Evolutionary conservation across 768 basidiomycete species (phyloP).

Genomic region (Boletus coccyginus): DNA sequence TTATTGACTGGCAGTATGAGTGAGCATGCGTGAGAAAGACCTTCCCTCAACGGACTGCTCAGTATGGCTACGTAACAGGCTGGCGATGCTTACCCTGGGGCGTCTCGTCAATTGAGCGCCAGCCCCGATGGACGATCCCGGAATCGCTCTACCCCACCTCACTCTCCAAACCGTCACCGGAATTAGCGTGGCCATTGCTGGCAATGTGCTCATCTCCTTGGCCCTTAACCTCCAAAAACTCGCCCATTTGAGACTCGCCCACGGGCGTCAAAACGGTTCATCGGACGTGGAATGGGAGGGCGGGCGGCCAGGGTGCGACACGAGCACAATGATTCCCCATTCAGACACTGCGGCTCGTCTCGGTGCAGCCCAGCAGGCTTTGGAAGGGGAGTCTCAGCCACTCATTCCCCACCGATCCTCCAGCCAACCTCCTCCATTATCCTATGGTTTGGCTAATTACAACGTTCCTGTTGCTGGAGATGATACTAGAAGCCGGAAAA

Average conservation of each 20-base stretch:
- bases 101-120: not conserved
- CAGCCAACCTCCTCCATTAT: conserved; percentile 13
- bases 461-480: conserved; percentile 12
- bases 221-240: conserved; percentile 93
- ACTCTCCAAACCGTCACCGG: conserved; percentile 63
- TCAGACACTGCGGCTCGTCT: not conserved
- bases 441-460: conserved; percentile 19
- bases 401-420: conserved; percentile 27
- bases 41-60: conserved; percentile 5
- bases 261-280: conserved; percentile 24
- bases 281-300: conserved; percentile 12
- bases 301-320: conserved; percentile 2
- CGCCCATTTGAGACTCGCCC: conserved; percentile 72
- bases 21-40: conserved; percentile 17
- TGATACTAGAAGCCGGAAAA: conserved; percentile 28
- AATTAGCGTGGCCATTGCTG: conserved; percentile 77
- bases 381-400: conserved; percentile 24
- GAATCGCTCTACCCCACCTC: conserved; percentile 52
- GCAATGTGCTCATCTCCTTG: conserved; percentile 86
- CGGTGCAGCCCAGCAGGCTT: conserved; percentile 7
- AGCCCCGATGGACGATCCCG: conserved; percentile 11
- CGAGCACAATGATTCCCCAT: not conserved
- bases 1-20: not conserved
- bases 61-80: no score
- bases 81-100: not conserved